A percentile compares a stretch with the other conserved stretches of the same genome.
phyloP scores from a whole-genome alignment of 495 filamentous ascomycete genomes.

The Podospora pseudoanserina region DNA sequence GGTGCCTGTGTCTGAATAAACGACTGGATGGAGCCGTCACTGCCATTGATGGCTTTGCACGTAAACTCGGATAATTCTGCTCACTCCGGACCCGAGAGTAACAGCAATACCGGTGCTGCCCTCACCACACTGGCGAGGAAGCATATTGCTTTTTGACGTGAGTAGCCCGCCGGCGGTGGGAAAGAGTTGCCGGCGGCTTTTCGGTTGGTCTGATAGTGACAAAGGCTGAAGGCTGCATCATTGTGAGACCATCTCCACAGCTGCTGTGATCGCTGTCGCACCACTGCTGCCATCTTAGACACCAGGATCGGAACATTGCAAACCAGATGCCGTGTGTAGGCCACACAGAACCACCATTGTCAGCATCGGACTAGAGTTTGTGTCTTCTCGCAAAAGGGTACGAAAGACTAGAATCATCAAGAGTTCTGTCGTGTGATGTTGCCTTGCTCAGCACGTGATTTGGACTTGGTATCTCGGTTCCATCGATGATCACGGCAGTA shows the following conservation, averaged over 20 bases:
- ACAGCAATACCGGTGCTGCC: not conserved
- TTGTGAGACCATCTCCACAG: slow-evolving; percentile 10
- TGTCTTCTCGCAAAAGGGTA: no score
- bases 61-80: not conserved
- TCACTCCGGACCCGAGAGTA: not conserved
- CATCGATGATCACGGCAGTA: not conserved
- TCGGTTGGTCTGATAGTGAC: not conserved
- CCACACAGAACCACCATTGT: not conserved
- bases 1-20: not conserved
- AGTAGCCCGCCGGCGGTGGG: not conserved
- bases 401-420: no score
- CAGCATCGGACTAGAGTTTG: no score
- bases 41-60: not conserved
- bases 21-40: not conserved
- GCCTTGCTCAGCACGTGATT: not conserved
- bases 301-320: slow-evolving; percentile 4
- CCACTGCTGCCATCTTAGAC: slow-evolving; percentile 8
- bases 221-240: slow-evolving; percentile 1
- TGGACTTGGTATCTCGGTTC: not conserved
- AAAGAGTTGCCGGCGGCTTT: no score
- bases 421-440: no score
- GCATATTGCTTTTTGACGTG: not conserved
- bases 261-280: slow-evolving; percentile 14
- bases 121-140: not conserved
- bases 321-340: not conserved